Base-by-base conservation (phyloP, 345 rosid genomes). In the Balakata baccata region DNA sequence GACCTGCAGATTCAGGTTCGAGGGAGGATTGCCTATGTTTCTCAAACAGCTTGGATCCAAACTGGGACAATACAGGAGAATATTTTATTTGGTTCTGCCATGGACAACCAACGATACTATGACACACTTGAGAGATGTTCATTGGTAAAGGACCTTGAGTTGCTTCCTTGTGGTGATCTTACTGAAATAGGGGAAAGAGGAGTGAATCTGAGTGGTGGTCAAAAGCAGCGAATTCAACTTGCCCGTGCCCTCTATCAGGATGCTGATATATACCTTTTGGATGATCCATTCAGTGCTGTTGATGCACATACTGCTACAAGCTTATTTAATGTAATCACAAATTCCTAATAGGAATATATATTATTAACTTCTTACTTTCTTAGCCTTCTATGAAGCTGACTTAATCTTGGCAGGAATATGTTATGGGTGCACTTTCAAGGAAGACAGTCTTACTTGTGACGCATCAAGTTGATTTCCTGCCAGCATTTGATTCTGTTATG, bases 161-260 rank as follows among this genome's bases (percentile, higher is more conserved):
- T 86, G 74, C 86, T 92, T 78, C 98, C 98, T 46, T 84, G 86
- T 29, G 98, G 98, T 29, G 98, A 94, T 84, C 90, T 72, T 22
- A 92, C 98, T n/a, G 98, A 94, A 85, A 92, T 92, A 62, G 98
- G 98, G 29, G 98, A 94, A 83, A 84, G 98, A 84, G 98, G 98
- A 71, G 98, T 94, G 50, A 94, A 94, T 85, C 86, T 94, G 77
- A 94, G 98, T 66, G 98, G 98, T 29, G 98, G 98, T 69, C 98
- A 94, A 84, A 94, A 92, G 78, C 98, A 94, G 85, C 77, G 97
- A 75, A 89, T 94, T 83, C 98, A 94, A 80, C 95, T 94, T 62
- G 98, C 98, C 51, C 98, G 97, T 71, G 98, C 98, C 25, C 92
- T 94, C 39, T 94, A 94, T 82, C 94, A 94, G 78, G 85, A 92